These are phyloP conservation scores for Psilocybe cubensis DNA, from an alignment of 768 basidiomycete species.

Conservation along the genomic window DNA sequence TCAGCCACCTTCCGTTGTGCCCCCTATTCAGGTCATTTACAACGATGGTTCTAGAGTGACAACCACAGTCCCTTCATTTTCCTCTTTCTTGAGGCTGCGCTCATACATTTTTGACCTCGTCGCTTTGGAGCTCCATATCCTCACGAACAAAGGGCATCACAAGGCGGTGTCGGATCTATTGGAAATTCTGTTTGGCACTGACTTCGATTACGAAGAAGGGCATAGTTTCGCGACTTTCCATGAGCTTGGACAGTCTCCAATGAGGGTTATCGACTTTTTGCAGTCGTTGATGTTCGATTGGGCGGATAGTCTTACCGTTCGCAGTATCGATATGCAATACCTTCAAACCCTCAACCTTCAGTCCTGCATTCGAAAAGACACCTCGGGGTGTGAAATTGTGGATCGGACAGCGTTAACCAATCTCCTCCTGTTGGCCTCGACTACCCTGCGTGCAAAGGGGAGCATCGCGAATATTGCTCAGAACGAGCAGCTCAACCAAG, in stretches of 20 bases:
- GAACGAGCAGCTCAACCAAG: constrained; percentile 65
- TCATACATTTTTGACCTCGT: constrained; percentile 85
- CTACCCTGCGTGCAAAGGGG: constrained; percentile 68
- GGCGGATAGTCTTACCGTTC: constrained; percentile 72
- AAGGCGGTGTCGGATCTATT: constrained; percentile 77
- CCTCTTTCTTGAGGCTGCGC: constrained; percentile 80
- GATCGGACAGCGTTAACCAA: constrained; percentile 74
- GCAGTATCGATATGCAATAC: constrained; percentile 64
- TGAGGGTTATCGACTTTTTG: constrained; percentile 86
- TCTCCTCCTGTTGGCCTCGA: constrained; percentile 64
- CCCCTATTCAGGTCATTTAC: constrained; percentile 66
- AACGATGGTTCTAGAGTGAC: constrained; percentile 69
- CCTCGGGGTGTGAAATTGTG: constrained; percentile 80
- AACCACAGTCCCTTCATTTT: constrained; percentile 69
- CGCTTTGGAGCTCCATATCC: constrained; percentile 86
- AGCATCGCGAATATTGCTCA: constrained; percentile 64
- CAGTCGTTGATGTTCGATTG: constrained; percentile 89
- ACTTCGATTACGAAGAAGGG: constrained; percentile 53
- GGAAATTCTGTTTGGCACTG: constrained; percentile 79
- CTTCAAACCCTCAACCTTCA: constrained; percentile 69
- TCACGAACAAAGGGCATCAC: constrained; percentile 77
- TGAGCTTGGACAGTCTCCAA: constrained; percentile 80
- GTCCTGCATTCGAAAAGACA: constrained; percentile 68
- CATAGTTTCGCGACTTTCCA: constrained; percentile 61
- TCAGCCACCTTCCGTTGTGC: constrained; percentile 34